Evolutionary conservation across 2,329 filamentous ascomycete genomes (phyloP), one percentile per base, ranked within the genome.

Genomic region (Aulographum hederae): DNA sequence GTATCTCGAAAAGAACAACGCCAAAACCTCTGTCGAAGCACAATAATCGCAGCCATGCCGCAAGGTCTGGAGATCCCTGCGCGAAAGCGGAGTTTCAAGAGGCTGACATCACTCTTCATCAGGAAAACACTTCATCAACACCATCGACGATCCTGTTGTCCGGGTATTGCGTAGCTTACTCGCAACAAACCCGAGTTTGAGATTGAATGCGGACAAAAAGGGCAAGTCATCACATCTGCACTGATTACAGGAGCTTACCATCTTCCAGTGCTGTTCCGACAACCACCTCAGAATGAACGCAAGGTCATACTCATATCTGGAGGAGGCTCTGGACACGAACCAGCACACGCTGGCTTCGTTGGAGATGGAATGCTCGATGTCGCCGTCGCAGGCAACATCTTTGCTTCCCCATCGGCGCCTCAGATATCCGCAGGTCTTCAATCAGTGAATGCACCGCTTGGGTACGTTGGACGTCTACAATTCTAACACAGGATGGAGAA

Each of bases 291-390:
- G 8, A 28, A 17, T 28, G 15, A 28, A 10, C 6, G 15, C 11
- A 32, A 29, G 1, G 43, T 46, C n/a, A 34, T 37, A 6, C 31
- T 47, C 17, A 34, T 47, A 18, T 39, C 36, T 33, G 44, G 44
- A 21, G 44, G 44, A 20, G 44, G 44, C 11, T 38, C 40, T 4
- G 45, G 45, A 18, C 45, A 47, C 33, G 45, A 47, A 28, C 45
- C 45, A 18, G 41, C 42, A 13, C 42, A 40, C 26, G 32, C 42
- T 16, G 41, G 36, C 6, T 45, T 42, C 32, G 40, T 45, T 3
- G 45, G 45, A 13, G 26, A 34, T 8, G 39, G 40, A 14, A 32
- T 46, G 23, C 44, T 47, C 26, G 39, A 35, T 13, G 41, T 39
- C 6, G 37, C 38, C 13, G 41, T 46, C 20, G 37, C 36, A 5